phyloP scores from a whole-genome alignment of 1,284 basidiomycete genomes.

The Naganishia cerealis region DNA sequence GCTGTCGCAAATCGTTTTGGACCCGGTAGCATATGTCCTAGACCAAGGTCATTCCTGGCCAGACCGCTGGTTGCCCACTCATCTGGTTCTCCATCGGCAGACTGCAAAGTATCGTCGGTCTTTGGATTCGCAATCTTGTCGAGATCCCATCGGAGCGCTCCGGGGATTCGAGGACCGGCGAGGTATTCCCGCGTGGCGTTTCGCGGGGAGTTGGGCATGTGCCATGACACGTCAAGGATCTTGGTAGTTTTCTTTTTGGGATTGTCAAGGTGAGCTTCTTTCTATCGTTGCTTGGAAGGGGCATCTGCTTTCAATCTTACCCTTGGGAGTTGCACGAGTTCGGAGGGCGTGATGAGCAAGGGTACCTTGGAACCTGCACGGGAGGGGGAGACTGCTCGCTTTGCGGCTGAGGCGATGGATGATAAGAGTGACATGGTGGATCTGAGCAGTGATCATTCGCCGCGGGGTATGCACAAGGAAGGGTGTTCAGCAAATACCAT shows the following conservation, averaged over 20 bases:
- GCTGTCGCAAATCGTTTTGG: constrained; percentile 71
- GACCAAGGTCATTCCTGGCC: constrained; percentile 64
- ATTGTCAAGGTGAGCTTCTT: not conserved
- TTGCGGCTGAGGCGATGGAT: constrained; percentile 8
- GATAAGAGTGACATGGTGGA: constrained; percentile 7
- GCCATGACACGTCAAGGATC: constrained; percentile 53
- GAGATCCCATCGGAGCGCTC: constrained; percentile 76
- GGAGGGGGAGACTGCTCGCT: not conserved
- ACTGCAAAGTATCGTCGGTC: constrained; percentile 7
- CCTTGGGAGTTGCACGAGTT: constrained; percentile 44
- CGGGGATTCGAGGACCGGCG: constrained; percentile 63
- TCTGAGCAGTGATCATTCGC: too few relatives aligned
- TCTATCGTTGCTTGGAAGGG: not conserved
- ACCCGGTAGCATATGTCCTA: constrained; percentile 92
- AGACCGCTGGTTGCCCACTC: constrained; percentile 28
- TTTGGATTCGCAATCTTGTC: constrained; percentile 61
- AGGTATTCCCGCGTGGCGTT: constrained; percentile 48
- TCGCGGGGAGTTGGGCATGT: constrained; percentile 53
- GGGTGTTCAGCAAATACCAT: not conserved
- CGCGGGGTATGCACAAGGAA: too few relatives aligned
- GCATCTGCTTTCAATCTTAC: constrained; percentile 31
- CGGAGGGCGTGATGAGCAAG: constrained; percentile 44
- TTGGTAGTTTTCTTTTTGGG: constrained; percentile 40
- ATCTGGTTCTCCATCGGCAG: constrained; percentile 5
- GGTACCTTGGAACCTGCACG: constrained; percentile 32